Conservation (phyloP, 1,139 yeast species). For the Hansenula lynferdii region DNA sequence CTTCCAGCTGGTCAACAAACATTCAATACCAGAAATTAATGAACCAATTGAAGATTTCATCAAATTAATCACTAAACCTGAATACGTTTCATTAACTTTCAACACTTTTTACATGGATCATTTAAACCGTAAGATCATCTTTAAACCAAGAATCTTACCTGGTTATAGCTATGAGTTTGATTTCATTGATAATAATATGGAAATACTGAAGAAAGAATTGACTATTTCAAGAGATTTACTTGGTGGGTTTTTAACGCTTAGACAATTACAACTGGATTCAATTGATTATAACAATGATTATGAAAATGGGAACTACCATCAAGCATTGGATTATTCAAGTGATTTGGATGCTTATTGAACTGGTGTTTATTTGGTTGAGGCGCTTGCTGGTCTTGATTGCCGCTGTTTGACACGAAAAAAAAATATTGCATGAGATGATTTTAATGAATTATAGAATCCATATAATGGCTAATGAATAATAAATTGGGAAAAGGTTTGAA, state of each 20-base stretch:
- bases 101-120: slow-evolving; percentile 16
- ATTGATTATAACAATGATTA: slow-evolving; percentile 10
- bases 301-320: slow-evolving; percentile 12
- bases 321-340: slow-evolving; percentile 9
- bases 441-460: too few relatives aligned
- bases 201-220: slow-evolving; percentile 7
- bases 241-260: slow-evolving; percentile 11
- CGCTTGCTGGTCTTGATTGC: too few relatives aligned
- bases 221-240: slow-evolving; percentile 5
- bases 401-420: too few relatives aligned
- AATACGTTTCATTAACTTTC: slow-evolving; percentile 20
- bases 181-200: slow-evolving; percentile 7
- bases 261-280: slow-evolving; percentile 8
- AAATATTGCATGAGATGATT: too few relatives aligned
- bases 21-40: slow-evolving; percentile 3
- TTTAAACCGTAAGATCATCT: slow-evolving; percentile 13
- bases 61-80: slow-evolving; percentile 16
- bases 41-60: slow-evolving; percentile 14
- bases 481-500: too few relatives aligned
- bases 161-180: slow-evolving; percentile 18
- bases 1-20: slow-evolving; percentile 9
- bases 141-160: slow-evolving; percentile 17
- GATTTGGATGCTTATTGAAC: not conserved
- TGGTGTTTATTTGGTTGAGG: too few relatives aligned
- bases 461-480: too few relatives aligned